Evolutionary conservation across 768 basidiomycete genomes (phyloP), one percentile per base, ranked within the genome.

Genomic region (Tremella fuciformis): DNA sequence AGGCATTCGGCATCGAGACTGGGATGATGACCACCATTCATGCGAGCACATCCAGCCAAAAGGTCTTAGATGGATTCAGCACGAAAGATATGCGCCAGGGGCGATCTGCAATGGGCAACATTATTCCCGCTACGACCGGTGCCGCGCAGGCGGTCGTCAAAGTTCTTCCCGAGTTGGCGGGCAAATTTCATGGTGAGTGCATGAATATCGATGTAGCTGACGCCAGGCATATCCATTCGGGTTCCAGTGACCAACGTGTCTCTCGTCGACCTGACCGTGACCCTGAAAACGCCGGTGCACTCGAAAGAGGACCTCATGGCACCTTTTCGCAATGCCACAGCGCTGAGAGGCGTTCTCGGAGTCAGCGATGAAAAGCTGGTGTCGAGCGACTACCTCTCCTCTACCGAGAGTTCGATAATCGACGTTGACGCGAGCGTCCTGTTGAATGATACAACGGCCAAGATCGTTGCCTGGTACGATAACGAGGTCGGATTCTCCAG

Each of bases 1-100:
- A 73, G 9, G 55, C 69, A 0, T 78, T 75, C 37, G 77, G 77
- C 4, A 74, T 78, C 54, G 66, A 75, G 50, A 65, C 63, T 1
- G 77, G 76, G 0, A 76, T 78, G 75, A 72, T 78, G 71, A 76
- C 77, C 2, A 78, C 77, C 11, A 64, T 78, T 1, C 77, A 78
- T 60, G 77, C 77, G 13, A 68, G 66, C 41, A 78, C 77, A 7
- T 63, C 74, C 0, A 68, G 65, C 38, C 77, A 78, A 48, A 74
- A 71, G 29, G 70, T 78, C 11, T 70, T 78, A 1, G 77, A 78
- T 40, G 77, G 77, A 2, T 78, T 69, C 64, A 67, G 59, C 38
- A 75, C 63, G 1, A 75, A 75, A 62, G 68, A 73, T 48, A 59
- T 47, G 7, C 13, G 13, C 26, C 40, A 66, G 26, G 73, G 73